A percentile compares a stretch with the other conserved stretches of the same genome.
Evolutionary conservation across 139 green algal genomes (phyloP).

Genomic region (Auxenochlorella protothecoides): DNA sequence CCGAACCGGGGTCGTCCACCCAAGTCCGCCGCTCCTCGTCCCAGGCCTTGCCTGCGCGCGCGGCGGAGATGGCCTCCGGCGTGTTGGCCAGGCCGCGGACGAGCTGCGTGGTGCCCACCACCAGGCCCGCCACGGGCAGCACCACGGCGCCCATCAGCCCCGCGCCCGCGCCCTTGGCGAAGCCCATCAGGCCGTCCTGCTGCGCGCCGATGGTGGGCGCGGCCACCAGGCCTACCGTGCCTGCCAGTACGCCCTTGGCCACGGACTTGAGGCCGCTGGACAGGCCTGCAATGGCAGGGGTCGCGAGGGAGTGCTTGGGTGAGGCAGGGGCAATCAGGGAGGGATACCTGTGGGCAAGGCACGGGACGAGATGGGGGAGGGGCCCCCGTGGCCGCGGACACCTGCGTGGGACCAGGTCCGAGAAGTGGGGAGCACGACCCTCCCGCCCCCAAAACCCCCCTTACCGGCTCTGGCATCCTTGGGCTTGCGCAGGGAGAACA

Average conservation of each 20-base stretch:
- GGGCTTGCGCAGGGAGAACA: conserved; percentile 48
- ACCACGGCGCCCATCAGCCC: conserved; percentile 61
- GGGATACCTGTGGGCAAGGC: not conserved
- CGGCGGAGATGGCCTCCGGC: conserved; percentile 49
- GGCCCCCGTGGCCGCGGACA: not conserved
- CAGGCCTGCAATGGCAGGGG: conserved; percentile 22
- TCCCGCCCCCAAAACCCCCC: not conserved
- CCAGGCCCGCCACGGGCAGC: conserved; percentile 66
- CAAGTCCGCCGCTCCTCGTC: conserved; percentile 41
- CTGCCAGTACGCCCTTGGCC: conserved; percentile 36
- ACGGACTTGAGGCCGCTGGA: conserved; percentile 29
- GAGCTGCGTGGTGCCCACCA: conserved; percentile 43
- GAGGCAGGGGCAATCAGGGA: not conserved
- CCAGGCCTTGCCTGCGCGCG: conserved; percentile 51
- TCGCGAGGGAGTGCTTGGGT: not conserved
- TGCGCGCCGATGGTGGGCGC: conserved; percentile 56
- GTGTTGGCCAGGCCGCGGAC: conserved; percentile 64
- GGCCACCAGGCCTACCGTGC: conserved; percentile 43
- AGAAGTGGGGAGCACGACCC: not conserved
- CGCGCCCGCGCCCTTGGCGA: conserved; percentile 61
- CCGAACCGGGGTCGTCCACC: conserved; percentile 39
- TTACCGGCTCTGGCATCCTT: conserved; percentile 12
- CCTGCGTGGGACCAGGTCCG: not conserved
- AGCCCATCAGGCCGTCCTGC: conserved; percentile 54
- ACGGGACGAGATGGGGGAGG: not conserved